These are phyloP conservation scores for Epithele typhae DNA, from an alignment of 768 basidiomycete genomes.

Conservation along the genomic window DNA sequence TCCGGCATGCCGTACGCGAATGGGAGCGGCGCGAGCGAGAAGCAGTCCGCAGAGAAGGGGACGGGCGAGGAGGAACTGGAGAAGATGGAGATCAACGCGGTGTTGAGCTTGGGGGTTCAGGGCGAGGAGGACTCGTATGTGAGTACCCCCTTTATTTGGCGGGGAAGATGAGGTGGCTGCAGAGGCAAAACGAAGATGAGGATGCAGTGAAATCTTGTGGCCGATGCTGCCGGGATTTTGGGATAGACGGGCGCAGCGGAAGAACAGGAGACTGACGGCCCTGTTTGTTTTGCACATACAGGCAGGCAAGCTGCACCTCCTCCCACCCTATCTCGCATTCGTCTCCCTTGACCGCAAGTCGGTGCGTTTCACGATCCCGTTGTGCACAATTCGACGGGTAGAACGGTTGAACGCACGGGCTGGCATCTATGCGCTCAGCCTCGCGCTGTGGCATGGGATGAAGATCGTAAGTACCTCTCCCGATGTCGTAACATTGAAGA, in stretches of 20 bases:
- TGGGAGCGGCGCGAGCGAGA: background rate
- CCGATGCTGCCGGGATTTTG: no score
- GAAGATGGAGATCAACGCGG: conserved; percentile 86
- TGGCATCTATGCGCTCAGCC: conserved; percentile 93
- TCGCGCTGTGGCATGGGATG: conserved; percentile 91
- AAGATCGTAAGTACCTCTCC: conserved; percentile 66
- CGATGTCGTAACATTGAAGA: no score
- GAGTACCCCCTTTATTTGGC: conserved; percentile 40
- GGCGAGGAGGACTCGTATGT: conserved; percentile 93
- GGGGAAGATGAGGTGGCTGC: background rate
- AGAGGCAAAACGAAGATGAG: no score
- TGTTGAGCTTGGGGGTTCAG: conserved; percentile 71
- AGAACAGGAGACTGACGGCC: no score
- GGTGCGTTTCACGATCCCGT: conserved; percentile 85
- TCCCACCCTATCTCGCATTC: conserved; percentile 89
- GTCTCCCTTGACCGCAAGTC: conserved; percentile 88
- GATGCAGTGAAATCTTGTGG: no score
- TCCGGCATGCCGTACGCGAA: background rate
- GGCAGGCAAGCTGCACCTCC: conserved; percentile 88
- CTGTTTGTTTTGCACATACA: no score
- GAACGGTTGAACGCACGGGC: conserved; percentile 91
- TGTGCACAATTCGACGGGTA: conserved; percentile 89
- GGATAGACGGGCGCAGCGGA: no score
- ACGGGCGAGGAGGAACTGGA: conserved; percentile 39
- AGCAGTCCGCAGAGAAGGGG: conserved; percentile 12